Base-by-base conservation (phyloP, 2,329 filamentous ascomycete species). In the Penicillium sp. region DNA sequence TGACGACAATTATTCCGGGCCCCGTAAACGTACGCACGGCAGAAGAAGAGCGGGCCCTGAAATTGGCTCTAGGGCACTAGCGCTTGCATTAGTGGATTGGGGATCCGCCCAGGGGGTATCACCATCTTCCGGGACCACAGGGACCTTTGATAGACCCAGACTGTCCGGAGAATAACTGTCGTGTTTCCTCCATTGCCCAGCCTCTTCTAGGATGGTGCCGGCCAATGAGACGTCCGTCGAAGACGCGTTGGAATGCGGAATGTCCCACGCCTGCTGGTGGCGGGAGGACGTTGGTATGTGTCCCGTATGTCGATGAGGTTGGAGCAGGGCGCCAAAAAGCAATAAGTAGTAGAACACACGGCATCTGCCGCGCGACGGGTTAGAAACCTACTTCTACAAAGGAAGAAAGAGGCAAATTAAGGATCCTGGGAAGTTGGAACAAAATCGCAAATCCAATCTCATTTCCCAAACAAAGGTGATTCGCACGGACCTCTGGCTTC, bases 171-270 rank as follows among this genome's bases (percentile, higher is more conserved):
- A 56, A 54, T 50, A 54, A 48, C 30, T 47, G 40, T 38, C 18
- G 44, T 41, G 13, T 41, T 10, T 18, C 22, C 38, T 44, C 28
- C 46, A 44, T 48, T 35, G 33, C 42, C 60, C 60, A 60, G 56
- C 58, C 60, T 60, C 54, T 35, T 18, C 27, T 22, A 13, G 28
- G 18, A 24, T 11, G 24, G 20, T 18, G n/a, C 20, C 31, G 22
- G 13, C 54, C 60, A 61, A 54, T 56, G 13, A 35, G 20, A 40
- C 14, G 18, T 13, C 5, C 11, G 13, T 31, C 16, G 20, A 40
- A 30, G 46, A 48, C 50, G 58, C 51, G 54, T 57, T 57, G 60
- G 61, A 63, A 63, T 63, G 61, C 56, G 48, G 55, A 56, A 61
- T 59, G 60, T 62, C 50, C 61, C 59, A 59, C 55, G 49, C 49